Evolutionary conservation across 2,329 filamentous ascomycete genomes (phyloP), one percentile per base, ranked within the genome.

Genomic region (Paracoccidioides lutzii): DNA sequence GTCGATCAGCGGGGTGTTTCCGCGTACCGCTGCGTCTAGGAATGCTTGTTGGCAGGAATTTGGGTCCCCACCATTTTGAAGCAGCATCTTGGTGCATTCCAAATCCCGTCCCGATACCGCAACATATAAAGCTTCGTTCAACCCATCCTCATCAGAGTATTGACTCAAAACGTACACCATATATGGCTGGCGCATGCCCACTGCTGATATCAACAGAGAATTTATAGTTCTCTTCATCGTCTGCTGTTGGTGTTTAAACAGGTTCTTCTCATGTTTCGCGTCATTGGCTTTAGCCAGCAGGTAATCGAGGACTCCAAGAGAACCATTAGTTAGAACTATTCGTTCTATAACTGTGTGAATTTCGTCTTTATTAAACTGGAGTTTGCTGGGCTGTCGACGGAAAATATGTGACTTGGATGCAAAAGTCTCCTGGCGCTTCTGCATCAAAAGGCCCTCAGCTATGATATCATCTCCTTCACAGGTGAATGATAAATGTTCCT

Each of bases 321-420:
- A 55, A 5, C 57, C 56, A 41, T 57, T 44, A 10, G 49, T 45
- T n/a, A 38, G 56, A 42, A 62, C 58, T 8, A 58, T 40, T 5
- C 44, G 53, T n/a, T 62, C 60, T 33, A 60, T 59, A n/a, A 59
- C 59, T 6, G 56, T 43, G 41, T 57, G 52, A 22, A 62, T 52
- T 37, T 62, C 60, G 9, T 57, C 42, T 32, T 59, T 56, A 12
- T 54, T 60, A 50, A 59, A 62, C 12, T 40, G 52, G 35, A 57
- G 55, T 42, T 57, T 59, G 48, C 59, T 62, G 5, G 60, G 60
- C 10, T 55, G 56, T 4, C 60, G 59, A 53, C 60, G 59, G 55
- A 61, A 60, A 10, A 60, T 51, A 51, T 61, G 60, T 9, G 60
- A 57, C 37, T 60, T 60, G 15, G 60, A 59, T n/a, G 57, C 56